Evolutionary conservation across 805 yeast species (phyloP).

Genomic region (Metschnikowia lochheadii): DNA sequence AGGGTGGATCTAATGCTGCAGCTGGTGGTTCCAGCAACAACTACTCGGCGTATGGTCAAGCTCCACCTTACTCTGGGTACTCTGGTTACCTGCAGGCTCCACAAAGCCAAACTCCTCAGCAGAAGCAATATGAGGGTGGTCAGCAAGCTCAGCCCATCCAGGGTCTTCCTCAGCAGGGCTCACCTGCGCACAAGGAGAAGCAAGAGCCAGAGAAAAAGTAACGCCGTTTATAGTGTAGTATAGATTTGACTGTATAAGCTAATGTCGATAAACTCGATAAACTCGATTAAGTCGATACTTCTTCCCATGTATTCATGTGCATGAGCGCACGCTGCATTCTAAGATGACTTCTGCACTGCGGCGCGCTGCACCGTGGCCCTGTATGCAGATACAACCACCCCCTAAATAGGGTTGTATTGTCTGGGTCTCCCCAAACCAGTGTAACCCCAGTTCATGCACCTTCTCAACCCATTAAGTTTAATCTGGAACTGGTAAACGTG

Average conservation of each 20-base stretch:
- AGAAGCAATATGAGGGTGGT: conserved; percentile 14
- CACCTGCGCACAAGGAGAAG: conserved; percentile 15
- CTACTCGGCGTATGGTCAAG: conserved; percentile 18
- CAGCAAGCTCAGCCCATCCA: conserved; percentile 11
- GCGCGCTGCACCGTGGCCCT: not conserved
- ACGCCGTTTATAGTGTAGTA: conserved; percentile 11
- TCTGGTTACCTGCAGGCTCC: conserved; percentile 14
- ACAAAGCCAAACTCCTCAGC: conserved; percentile 10
- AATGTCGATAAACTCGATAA: not conserved
- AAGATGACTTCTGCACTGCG: not conserved
- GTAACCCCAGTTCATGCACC: too few relatives aligned
- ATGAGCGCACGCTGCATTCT: conserved; percentile 1
- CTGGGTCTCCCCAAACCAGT: not conserved
- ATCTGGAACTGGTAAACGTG: too few relatives aligned
- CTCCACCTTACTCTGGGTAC: conserved; percentile 16
- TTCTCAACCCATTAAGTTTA: too few relatives aligned
- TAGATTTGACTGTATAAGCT: conserved; percentile 7
- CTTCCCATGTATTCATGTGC: not conserved
- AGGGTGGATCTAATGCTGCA: conserved; percentile 9
- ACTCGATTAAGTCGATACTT: not conserved
- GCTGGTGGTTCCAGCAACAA: conserved; percentile 7
- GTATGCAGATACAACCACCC: not conserved
- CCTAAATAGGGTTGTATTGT: not conserved
- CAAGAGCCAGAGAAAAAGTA: conserved; percentile 16
- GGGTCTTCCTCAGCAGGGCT: conserved; percentile 12